Evolutionary conservation across 225 moss, liverwort and hornwort species (phyloP), one percentile per base, ranked within the genome.

Genomic region (Lunularia cruciata): DNA sequence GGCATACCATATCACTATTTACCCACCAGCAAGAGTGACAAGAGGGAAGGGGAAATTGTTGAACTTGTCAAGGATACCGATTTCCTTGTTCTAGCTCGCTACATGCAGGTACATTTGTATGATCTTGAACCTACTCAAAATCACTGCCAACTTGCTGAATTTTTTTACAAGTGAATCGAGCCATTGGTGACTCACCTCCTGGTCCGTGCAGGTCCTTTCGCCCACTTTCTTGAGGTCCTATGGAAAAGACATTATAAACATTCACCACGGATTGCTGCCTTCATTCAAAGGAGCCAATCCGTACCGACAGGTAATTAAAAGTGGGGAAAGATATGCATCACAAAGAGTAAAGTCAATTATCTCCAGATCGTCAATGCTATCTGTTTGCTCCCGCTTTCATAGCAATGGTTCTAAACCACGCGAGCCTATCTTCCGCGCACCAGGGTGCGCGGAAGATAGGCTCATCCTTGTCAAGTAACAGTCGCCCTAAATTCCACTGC

Each of bases 251-350:
- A 92, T 98, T n/a, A 89, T 98, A 35, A 98, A 98, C 73, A 98
- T 98, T 45, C 96, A 98, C 80, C 96, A 98, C 65, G 96, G 96
- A 69, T 86, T 98, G 49, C 73, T 98, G 34, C 96, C 96, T 43
- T 98, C 96, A 18, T 98, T 98, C 34, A 98, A 93, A 77, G 96
- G 96, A 54, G 92, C 92, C 74, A 92, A 96, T 63, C 96, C 92
- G 7, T 92, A 92, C 45, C 82, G 86, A 75, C 94, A 94, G 94
- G 93, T 85, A 55, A n/a, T n/a, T n/a, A n/a, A n/a, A n/a, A n/a
- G n/a, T n/a, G n/a, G n/a, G n/a, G n/a, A n/a, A n/a, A n/a, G n/a
- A n/a, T n/a, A n/a, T n/a, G n/a, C n/a, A n/a, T n/a, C n/a, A n/a
- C n/a, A n/a, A n/a, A n/a, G n/a, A n/a, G n/a, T n/a, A n/a, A n/a